Percentiles rank a stretch among this genome's conserved stretches.
Conservation (phyloP, 306 rosid species). For the Abrus precatorius region DNA sequence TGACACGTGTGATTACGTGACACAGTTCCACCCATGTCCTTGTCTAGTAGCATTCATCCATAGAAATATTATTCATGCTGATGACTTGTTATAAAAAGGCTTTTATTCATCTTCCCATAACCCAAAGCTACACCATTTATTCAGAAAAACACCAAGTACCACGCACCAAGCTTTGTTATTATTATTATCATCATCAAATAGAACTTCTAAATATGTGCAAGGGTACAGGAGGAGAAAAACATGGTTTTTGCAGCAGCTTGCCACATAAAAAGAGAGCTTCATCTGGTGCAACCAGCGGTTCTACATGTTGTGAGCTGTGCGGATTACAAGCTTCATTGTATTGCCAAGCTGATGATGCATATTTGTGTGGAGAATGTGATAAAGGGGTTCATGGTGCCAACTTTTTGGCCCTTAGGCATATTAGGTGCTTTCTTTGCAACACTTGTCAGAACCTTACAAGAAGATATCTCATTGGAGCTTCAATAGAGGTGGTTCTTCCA, state of each 20-base stretch:
- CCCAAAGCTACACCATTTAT: constrained; percentile 1
- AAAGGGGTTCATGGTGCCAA: constrained; percentile 79
- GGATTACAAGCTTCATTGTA: constrained; percentile 68
- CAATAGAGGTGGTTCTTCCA: constrained; percentile 66
- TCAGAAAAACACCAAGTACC: constrained; percentile 31
- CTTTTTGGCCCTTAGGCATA: constrained; percentile 74
- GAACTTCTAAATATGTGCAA: constrained; percentile 65
- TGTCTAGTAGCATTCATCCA: constrained; percentile 46
- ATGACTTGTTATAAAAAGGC: constrained; percentile 45
- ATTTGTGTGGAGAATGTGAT: constrained; percentile 78
- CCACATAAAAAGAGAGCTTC: constrained; percentile 30
- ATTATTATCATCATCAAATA: not conserved
- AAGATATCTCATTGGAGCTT: constrained; percentile 67
- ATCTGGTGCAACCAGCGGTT: constrained; percentile 4
- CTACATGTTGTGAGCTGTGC: constrained; percentile 73
- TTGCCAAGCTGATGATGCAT: constrained; percentile 85
- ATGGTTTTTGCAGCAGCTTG: constrained; percentile 15
- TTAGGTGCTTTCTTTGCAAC: constrained; percentile 77
- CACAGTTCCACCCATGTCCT: constrained; percentile 57
- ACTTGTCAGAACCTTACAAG: constrained; percentile 72
- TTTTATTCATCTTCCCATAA: not conserved
- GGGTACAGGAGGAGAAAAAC: constrained; percentile 57
- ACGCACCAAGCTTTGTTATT: constrained; percentile 17
- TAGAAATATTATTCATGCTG: no score
- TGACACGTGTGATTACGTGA: constrained; percentile 51